phyloP scores from a whole-genome alignment of 805 yeast species.

The Kodamaea laetipori region DNA sequence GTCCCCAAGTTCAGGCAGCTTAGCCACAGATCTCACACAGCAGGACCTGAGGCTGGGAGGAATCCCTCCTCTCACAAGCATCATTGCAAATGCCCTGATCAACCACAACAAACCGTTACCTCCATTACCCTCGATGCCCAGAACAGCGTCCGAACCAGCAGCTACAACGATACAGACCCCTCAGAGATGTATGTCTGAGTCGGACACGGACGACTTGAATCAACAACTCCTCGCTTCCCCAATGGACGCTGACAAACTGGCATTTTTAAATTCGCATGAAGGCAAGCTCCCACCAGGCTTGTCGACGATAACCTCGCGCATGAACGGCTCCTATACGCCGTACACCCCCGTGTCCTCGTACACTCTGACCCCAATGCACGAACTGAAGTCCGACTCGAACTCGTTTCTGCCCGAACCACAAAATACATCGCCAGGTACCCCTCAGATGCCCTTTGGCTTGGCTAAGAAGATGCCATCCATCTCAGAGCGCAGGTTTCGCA shows the following conservation, averaged over 20 bases:
- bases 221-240: constrained; percentile 11
- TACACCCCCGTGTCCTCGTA: constrained; percentile 7
- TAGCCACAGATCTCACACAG: no score
- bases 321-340: constrained; percentile 3
- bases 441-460: constrained; percentile 9
- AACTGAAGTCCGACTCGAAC: constrained; percentile 2
- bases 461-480: constrained; percentile 43
- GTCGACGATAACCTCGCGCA: background rate
- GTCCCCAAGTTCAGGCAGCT: constrained; percentile 11
- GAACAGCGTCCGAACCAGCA: background rate
- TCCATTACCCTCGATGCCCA: constrained; percentile 23
- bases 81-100: background rate
- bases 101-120: constrained; percentile 27
- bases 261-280: background rate
- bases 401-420: background rate
- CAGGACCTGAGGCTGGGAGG: no score
- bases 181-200: background rate
- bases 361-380: constrained; percentile 6
- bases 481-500: constrained; percentile 59
- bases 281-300: background rate
- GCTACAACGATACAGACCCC: background rate
- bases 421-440: constrained; percentile 8
- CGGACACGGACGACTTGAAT: constrained; percentile 1
- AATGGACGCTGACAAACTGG: constrained; percentile 3
- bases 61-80: background rate